Base-by-base conservation (phyloP, 139 green algal species). In the Medakamo hakoo region DNA sequence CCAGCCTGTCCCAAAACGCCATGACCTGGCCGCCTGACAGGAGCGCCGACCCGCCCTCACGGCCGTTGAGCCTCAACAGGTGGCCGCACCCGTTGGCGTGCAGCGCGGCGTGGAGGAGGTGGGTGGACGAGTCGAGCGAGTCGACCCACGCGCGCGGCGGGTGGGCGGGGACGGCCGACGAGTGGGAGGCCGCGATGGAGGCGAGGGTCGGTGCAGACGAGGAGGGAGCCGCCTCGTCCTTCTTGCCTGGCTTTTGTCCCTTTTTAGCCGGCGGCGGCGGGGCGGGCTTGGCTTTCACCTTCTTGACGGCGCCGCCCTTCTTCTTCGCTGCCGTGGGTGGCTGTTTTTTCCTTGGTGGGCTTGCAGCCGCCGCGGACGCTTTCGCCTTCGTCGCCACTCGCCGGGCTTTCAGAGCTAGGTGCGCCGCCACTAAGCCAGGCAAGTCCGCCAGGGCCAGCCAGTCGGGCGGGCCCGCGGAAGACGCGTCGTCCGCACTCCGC, bases 1-100 rank as follows among this genome's bases (percentile, higher is more conserved):
- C 98, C 24, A 98, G 69, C 24, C 57, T 32, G 76, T 97, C 91
- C 93, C 93, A 99, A 22, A 97, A 58, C 27, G 64, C 55, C 80
- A 97, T 94, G 52, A 97, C 71, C 74, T 95, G 82, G 27, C 64
- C 64, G 26, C 78, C 75, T 60, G 66, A 72, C 30, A 70, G 56
- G 1, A 9, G 27, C 29, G 52, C 24, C 26, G 74, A 81, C 29
- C 79, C 82, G 25, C 80, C 80, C 40, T 92, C 80, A 21, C 68
- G 66, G 4, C 87, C 87, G 65, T 95, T 94, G 58, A 94, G 73
- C 9, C 87, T 78, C 59, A 86, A 66, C 65, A 99, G 72, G 78
- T 99, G 93, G 4, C 91, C 92, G 59, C 78, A 97, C 18, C 93
- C 93, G 67, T 97, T 99, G 28, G 64, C 56, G 65, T 99, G 93